Evolutionary conservation across 768 basidiomycete species (phyloP), one percentile per base, ranked within the genome.

Genomic region (Tricholoma sp.): DNA sequence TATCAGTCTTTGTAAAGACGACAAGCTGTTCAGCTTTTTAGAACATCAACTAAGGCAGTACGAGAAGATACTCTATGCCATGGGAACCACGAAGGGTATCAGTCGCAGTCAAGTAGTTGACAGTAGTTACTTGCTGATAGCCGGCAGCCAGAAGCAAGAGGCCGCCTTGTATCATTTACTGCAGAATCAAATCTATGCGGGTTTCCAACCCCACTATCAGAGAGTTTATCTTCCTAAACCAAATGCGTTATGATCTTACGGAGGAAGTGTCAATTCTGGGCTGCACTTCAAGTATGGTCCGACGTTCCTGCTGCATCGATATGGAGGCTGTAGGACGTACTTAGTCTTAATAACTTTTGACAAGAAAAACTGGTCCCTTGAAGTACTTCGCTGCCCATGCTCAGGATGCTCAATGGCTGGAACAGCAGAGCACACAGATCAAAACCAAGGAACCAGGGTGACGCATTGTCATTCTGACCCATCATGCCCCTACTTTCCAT

Each of bases 401-500:
- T 12, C 20, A 45, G 44, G 74, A 76, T 57, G 36, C 61, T 24
- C 55, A 45, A 6, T 76, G 75, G 75, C 67, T 77, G n/a, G 60
- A 66, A 42, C 31, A 36, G 5, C 55, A 61, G 12, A 55, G 72
- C 31, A 50, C 62, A 15, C 13, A 60, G 11, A 65, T 75, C 49
- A 62, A 59, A 13, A 13, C 28, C 5, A 57, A 69, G 20, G 69
- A 72, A 58, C 69, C 68, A 1, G 57, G 67, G 24, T 57, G 72
- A 20, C 50, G 61, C 17, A 57, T 76, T 6, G 60, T 71, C 17
- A 64, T 77, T 9, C 69, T 76, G 59, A 73, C 74, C 11, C 76
- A 77, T 56, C 72, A 77, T 56, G 72, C 75, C 1, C 76, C 76
- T 7, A 76, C 74, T 6, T 59, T 66, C 33, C 56, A 62, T 6